These are phyloP conservation scores for Eucalyptus cladocalyx DNA, from an alignment of 345 rosid species.

Conservation along the genomic window DNA sequence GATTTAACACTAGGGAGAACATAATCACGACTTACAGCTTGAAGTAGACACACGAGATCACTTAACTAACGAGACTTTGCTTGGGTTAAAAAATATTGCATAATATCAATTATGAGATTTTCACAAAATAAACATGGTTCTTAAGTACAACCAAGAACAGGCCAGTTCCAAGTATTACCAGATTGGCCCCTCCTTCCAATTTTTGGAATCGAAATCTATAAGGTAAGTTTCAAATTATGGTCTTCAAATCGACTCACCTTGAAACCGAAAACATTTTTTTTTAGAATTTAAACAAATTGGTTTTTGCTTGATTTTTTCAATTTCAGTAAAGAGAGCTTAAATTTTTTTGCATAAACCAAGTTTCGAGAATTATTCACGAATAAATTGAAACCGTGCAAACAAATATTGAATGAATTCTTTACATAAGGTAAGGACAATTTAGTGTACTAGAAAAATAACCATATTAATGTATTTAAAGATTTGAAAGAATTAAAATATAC, in stretches of 20 bases:
- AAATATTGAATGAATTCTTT: neutral
- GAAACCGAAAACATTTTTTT: neutral
- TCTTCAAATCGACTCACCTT: neutral
- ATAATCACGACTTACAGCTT: neutral
- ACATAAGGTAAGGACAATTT: neutral
- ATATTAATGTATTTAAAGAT: neutral
- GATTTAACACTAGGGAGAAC: neutral
- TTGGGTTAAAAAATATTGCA: neutral
- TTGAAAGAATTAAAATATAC: neutral
- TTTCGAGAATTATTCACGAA: neutral
- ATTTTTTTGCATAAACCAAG: neutral
- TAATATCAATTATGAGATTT: neutral
- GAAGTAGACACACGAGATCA: neutral
- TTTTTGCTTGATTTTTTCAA: neutral
- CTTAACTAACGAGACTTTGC: neutral
- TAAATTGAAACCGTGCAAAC: neutral
- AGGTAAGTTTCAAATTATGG: neutral
- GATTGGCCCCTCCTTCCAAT: neutral
- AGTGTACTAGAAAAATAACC: neutral
- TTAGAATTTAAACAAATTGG: neutral
- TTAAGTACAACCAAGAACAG: neutral
- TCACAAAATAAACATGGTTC: neutral
- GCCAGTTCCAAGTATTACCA: neutral
- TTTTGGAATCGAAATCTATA: neutral
- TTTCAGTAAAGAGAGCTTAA: neutral